Percentiles rank a stretch among this genome's conserved stretches.
phyloP scores from a whole-genome alignment of 73 alveolate genomes.

The Tetrahymena elliotti region DNA sequence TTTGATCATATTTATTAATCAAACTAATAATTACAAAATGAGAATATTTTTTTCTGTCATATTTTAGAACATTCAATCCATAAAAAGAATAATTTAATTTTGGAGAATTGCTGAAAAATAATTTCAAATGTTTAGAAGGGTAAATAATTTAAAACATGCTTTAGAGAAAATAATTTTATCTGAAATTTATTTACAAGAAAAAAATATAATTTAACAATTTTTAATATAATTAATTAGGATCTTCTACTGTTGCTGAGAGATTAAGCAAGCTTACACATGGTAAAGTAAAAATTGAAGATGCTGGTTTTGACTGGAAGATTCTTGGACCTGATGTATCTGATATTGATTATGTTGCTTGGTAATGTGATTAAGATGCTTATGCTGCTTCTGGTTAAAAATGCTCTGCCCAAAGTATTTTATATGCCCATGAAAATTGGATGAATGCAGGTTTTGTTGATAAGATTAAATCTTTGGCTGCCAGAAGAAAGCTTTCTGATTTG shows the following conservation, averaged over 20 bases:
- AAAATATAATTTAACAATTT: background rate
- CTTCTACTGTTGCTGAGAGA: constrained; percentile 59
- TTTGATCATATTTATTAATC: too few relatives aligned
- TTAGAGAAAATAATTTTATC: too few relatives aligned
- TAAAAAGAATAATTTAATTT: too few relatives aligned
- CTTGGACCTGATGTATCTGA: constrained; percentile 76
- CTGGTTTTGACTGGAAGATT: constrained; percentile 84
- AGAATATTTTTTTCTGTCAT: too few relatives aligned
- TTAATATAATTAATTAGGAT: constrained; percentile 36
- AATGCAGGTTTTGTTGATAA: constrained; percentile 47
- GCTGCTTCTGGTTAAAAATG: constrained; percentile 72
- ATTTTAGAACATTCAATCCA: too few relatives aligned
- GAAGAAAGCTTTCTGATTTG: constrained; percentile 53
- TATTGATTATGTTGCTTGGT: constrained; percentile 70
- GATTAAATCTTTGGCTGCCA: constrained; percentile 42
- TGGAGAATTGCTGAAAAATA: too few relatives aligned
- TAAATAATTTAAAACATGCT: too few relatives aligned
- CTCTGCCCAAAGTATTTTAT: constrained; percentile 66
- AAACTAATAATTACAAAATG: too few relatives aligned
- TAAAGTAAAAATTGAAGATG: constrained; percentile 74
- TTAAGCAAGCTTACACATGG: constrained; percentile 47
- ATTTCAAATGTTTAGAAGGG: too few relatives aligned
- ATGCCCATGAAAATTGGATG: constrained; percentile 66
- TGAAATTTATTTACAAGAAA: too few relatives aligned
- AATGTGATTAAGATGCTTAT: constrained; percentile 75